A percentile compares a stretch with the other conserved stretches of the same genome.
Conservation (phyloP, 345 rosid species). For the Moricandia moricandioides region DNA sequence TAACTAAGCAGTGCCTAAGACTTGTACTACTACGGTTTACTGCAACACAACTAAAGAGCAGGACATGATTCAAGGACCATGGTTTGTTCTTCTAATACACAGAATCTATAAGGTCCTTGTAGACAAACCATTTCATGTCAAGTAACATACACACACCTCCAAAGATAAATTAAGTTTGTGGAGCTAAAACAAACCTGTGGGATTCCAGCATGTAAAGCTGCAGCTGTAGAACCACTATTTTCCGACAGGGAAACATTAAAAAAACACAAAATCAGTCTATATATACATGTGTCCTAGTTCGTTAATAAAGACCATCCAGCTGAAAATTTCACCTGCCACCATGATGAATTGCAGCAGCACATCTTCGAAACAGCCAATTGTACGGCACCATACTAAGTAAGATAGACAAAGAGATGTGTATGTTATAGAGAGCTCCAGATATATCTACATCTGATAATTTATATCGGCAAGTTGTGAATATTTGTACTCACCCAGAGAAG, state of each 20-base stretch:
- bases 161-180: not conserved
- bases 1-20: not conserved
- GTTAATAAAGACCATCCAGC: conserved; percentile 5
- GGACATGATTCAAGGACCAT: not conserved
- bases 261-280: conserved; percentile 17
- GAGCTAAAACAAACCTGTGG: conserved; percentile 60
- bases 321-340: conserved; percentile 71
- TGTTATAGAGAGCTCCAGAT: not conserved
- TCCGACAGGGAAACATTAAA: conserved; percentile 5
- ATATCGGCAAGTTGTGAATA: not conserved
- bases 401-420: not conserved
- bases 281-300: not conserved
- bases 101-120: not conserved
- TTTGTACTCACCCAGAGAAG: conserved; percentile 54
- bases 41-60: not conserved
- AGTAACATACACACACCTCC: not conserved
- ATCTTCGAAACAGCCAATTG: conserved; percentile 64
- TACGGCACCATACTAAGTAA: conserved; percentile 64
- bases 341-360: conserved; percentile 80
- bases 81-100: not conserved
- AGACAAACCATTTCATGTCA: not conserved
- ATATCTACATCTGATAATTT: not conserved
- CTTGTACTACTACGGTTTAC: not conserved
- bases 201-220: conserved; percentile 75
- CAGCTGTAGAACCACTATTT: conserved; percentile 81